Evolutionary conservation across 768 basidiomycete species (phyloP), one percentile per base, ranked within the genome.

Genomic region (Bullera alba): DNA sequence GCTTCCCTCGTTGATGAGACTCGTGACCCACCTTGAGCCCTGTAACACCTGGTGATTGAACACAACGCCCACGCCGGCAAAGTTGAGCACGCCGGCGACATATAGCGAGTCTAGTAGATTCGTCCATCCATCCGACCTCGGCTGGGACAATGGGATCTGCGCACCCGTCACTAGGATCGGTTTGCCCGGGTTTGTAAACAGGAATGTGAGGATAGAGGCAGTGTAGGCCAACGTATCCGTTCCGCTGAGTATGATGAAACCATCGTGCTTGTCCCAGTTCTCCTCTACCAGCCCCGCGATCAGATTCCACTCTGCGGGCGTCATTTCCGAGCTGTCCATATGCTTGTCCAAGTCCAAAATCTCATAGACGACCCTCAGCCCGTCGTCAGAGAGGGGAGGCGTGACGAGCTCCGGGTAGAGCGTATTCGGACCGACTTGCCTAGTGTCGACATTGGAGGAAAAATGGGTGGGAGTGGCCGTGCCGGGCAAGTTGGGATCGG

Each of bases 161-260:
- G 65, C 65, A 21, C 65, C 65, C 14, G 65, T 67, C 21, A 67
- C 54, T 5, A 61, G 50, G 35, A 67, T 62, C 8, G 65, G 65
- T 57, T 67, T 67, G 15, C 63, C 62, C 0, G 60, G 50, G 27
- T 57, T 49, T 22, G 56, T 56, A 37, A 67, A 67, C 2, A 67
- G 54, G 56, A 62, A 67, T 4, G 63, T 60, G 26, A 67, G 56
- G 51, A 67, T 67, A 4, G 60, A 58, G 17, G 65, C 54, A 12
- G 65, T 67, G 55, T 67, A 67, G 6, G 65, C 63, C 23, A 67
- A 51, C n/a, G 65, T 67, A 45, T 67, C 65, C 5, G 65, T 67
- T 5, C 65, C 65, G n/a, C 60, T 62, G 17, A 67, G 54, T 12
- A 67, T 56, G 29, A 67, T 46, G 47, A 67, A 67, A 1, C 65